Evolutionary conservation across 371 early-diverging fungal species (phyloP).

Genomic region (Circinella minor): DNA sequence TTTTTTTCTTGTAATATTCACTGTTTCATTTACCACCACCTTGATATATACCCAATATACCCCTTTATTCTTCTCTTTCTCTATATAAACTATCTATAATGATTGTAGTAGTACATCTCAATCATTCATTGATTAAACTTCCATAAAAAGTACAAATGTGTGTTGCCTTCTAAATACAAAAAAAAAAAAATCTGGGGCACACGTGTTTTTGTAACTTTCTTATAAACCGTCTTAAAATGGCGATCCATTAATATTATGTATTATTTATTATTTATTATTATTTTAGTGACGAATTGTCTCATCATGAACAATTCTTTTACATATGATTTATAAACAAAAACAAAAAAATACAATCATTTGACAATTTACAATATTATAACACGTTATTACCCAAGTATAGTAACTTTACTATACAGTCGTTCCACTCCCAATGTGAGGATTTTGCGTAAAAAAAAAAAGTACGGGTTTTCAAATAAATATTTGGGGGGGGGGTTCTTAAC

Average conservation of each 20-base stretch:
- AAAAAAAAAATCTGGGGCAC: constrained; percentile 1
- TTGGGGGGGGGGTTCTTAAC: too few species aligned
- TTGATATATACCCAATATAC: constrained; percentile 6
- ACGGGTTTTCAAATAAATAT: too few species aligned
- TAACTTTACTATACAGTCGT: too few species aligned
- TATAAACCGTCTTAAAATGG: not conserved
- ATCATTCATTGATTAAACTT: constrained; percentile 1
- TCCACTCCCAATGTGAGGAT: too few species aligned
- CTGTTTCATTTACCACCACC: not conserved
- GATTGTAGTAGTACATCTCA: not conserved
- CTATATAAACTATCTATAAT: not conserved
- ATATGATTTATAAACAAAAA: too few species aligned
- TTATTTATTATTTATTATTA: too few species aligned
- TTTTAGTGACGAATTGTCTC: not conserved
- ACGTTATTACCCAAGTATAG: too few species aligned
- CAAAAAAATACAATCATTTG: too few species aligned
- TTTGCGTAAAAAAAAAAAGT: too few species aligned
- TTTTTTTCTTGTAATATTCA: not conserved
- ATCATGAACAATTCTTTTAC: not conserved
- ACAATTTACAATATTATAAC: too few species aligned
- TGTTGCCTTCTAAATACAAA: not conserved
- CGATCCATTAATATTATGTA: not conserved
- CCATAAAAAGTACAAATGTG: constrained; percentile 12
- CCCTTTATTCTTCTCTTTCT: not conserved
- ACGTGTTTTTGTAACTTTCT: constrained; percentile 1